Base-by-base conservation (phyloP, 129 eudicot species). In the Lonicera japonica region DNA sequence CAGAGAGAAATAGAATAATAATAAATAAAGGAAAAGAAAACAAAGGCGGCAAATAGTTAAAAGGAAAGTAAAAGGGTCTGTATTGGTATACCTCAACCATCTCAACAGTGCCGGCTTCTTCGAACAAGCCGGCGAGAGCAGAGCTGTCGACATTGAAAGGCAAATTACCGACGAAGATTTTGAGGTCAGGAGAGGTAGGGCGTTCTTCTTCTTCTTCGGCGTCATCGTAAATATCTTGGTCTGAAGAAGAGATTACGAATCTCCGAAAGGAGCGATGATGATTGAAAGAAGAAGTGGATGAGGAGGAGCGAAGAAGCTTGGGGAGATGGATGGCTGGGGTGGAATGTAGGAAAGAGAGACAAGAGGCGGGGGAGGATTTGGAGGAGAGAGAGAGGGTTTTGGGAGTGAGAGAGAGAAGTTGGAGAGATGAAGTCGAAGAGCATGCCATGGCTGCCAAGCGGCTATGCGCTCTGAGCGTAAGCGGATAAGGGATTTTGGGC, bases 81-180 rank as follows among this genome's bases (percentile, higher is more conserved):
- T n/a, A n/a, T n/a, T n/a, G n/a, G n/a, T 36, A 57, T 70, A 94
- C 99, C 96, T 94, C 99, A 75, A 87, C 99, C 99, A 88, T 94
- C 74, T 88, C 83, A 56, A 94, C 99, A 68, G 77, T 85, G 15
- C 99, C 99, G 43, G 95, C 96, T 21, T 20, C 46, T 24, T 76
- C 95, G 56, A 94, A 94, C 82, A 94, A 69, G 0, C 71, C 89
- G 70, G 99, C 99, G 56, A 94, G 96, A 4, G 75, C 75, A 52
- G 96, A 80, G 24, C 99, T 94, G 53, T 94, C 99, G 11, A 81
- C 90, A 16, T 34, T 76, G 52, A 94, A 94, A 6, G 99, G 92
- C 75, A 94, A 77, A 38, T 94, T 94, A 13, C 99, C 96, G 13
- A 88, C 99, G 18, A 94, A 94, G 20, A 94, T 56, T 36, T 88